Evolutionary conservation across 129 eudicot species (phyloP), one percentile per base, ranked within the genome.

Genomic region (Lactuca saligna): DNA sequence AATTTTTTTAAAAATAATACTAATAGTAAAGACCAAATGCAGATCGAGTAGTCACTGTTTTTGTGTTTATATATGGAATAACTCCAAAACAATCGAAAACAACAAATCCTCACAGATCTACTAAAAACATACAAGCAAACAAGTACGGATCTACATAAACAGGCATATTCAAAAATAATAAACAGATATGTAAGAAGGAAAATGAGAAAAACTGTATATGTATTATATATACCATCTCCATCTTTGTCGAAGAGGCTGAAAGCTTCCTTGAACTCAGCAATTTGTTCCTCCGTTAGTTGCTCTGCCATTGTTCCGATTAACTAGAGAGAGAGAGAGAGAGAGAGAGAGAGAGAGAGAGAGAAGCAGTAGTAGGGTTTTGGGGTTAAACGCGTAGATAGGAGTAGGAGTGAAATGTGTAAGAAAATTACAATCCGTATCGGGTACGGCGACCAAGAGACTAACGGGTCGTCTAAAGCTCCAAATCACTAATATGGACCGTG

Each of bases 241-340:
- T 76, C 80, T 59, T 76, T 76, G 65, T 76, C 80, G 49, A 76
- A 76, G 16, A 76, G 80, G 65, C 75, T 76, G 61, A 76, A 76
- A 76, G 80, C 80, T 68, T 76, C 80, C 57, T 76, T 76, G 70
- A 76, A 76, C 70, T 76, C 80, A 37, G 80, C 75, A 57, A 76
- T 76, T 64, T 76, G 80, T 20, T 76, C 80, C 57, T 76, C 80
- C 1, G 80, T 76, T 3, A 76, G 68, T 50, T 76, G 80, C 34
- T 76, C 80, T 16, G 80, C 80, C 80, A 77, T 77, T 68, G 49
- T 53, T 67, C 34, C 16, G 31, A 25, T 14, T 4, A 33, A 50
- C 15, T 3, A 39, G 44, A 39, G 44, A 7, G 7, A 39, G 44
- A 38, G 2, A 3, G 7, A 7, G 44, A 38, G 44, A 38, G 44